phyloP scores from a whole-genome alignment of 1,139 yeast species.

The Debaryomyces nepalensis region DNA sequence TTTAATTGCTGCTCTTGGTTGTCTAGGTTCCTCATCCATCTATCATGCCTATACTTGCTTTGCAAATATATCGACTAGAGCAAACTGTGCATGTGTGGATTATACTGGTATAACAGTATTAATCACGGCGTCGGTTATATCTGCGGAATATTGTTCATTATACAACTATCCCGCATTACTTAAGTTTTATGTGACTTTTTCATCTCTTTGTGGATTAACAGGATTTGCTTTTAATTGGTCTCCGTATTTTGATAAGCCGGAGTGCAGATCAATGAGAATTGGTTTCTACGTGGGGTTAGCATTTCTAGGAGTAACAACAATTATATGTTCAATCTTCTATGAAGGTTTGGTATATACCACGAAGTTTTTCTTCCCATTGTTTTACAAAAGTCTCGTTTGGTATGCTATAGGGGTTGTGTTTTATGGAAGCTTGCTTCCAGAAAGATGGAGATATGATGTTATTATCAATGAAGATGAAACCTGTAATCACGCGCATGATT shows the following conservation, averaged over 20 bases:
- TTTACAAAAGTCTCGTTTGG: slow-evolving; percentile 67
- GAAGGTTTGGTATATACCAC: slow-evolving; percentile 61
- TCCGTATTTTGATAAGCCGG: slow-evolving; percentile 86
- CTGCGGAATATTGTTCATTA: slow-evolving; percentile 82
- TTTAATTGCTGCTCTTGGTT: slow-evolving; percentile 72
- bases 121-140: slow-evolving; percentile 86
- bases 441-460: slow-evolving; percentile 77
- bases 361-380: slow-evolving; percentile 62
- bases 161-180: slow-evolving; percentile 60
- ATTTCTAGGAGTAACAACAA: slow-evolving; percentile 70
- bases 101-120: slow-evolving; percentile 92
- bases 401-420: slow-evolving; percentile 83
- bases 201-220: slow-evolving; percentile 66
- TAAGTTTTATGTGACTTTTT: slow-evolving; percentile 57
- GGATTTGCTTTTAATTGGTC: slow-evolving; percentile 90
- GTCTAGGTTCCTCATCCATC: slow-evolving; percentile 74
- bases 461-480: slow-evolving; percentile 48
- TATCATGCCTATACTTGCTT: slow-evolving; percentile 95
- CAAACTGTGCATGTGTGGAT: slow-evolving; percentile 89
- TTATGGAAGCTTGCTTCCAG: slow-evolving; percentile 89
- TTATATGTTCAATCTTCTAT: slow-evolving; percentile 56
- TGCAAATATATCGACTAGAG: slow-evolving; percentile 64
- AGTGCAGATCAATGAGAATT: slow-evolving; percentile 77
- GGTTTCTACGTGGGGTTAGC: slow-evolving; percentile 85
- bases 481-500: slow-evolving; percentile 34